Evolutionary conservation across 208 protist species (phyloP).

Genomic region (Leishmania arabica): DNA sequence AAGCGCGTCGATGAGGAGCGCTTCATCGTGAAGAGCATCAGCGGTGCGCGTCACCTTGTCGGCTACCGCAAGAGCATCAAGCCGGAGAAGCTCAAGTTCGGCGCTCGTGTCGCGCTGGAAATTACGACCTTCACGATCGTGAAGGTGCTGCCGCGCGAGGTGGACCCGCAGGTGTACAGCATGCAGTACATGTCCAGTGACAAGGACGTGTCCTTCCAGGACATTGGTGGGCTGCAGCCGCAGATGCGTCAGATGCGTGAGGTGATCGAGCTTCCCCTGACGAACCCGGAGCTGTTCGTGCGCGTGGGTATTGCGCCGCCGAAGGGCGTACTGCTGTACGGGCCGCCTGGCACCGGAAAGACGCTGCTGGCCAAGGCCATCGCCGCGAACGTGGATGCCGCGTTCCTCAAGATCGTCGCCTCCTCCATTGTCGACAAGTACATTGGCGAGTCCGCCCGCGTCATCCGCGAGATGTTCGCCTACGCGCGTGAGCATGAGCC

Average conservation of each 20-base stretch:
- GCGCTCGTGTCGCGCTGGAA: conserved; percentile 98
- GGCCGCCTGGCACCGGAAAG: conserved; percentile 97
- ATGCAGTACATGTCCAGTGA: conserved; percentile 98
- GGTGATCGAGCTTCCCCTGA: conserved; percentile 99
- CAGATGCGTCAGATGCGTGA: conserved; percentile 99
- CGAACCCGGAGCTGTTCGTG: conserved; percentile 99
- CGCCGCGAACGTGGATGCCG: conserved; percentile 97
- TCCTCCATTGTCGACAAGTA: conserved; percentile 99
- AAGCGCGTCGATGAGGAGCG: conserved; percentile 93
- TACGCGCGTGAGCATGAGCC: conserved; percentile 98
- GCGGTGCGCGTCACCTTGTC: conserved; percentile 99
- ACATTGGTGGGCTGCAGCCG: conserved; percentile 98
- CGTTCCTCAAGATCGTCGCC: conserved; percentile 99
- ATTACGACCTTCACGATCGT: conserved; percentile 99
- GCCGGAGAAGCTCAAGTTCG: conserved; percentile 94
- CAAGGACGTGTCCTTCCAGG: conserved; percentile 93
- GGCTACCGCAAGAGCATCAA: conserved; percentile 96
- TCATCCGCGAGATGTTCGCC: conserved; percentile 99
- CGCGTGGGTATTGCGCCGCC: conserved; percentile 99
- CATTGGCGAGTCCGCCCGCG: conserved; percentile 98
- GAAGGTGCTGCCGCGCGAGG: conserved; percentile 97
- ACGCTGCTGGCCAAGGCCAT: conserved; percentile 98
- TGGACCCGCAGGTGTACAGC: conserved; percentile 99
- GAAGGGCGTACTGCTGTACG: conserved; percentile 99
- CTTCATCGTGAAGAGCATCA: conserved; percentile 99